A percentile compares a stretch with the other conserved stretches of the same genome.
Conservation (phyloP, 2,329 filamentous ascomycete genomes). For the Rhynchosporium graminicola region DNA sequence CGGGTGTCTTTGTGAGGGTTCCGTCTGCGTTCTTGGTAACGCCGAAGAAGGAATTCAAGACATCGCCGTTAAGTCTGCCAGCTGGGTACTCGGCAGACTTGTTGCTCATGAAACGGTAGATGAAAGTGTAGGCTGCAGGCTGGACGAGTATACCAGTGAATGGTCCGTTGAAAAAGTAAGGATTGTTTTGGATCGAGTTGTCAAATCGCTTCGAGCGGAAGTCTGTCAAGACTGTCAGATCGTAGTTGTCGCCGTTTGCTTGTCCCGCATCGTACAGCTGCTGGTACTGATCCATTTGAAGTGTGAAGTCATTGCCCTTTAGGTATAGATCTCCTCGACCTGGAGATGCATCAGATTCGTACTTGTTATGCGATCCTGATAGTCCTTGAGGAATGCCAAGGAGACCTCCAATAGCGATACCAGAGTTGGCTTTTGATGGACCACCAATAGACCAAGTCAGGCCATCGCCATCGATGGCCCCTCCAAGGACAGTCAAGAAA, state of each 20-base stretch:
- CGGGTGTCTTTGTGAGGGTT: neutral
- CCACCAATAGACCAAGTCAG: conserved; percentile 55
- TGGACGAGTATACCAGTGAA: conserved; percentile 31
- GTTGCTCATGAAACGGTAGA: conserved; percentile 34
- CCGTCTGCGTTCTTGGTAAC: conserved; percentile 9
- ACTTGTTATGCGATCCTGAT: conserved; percentile 54
- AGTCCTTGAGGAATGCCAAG: conserved; percentile 49
- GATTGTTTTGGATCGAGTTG: conserved; percentile 51
- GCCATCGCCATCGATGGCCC: conserved; percentile 51
- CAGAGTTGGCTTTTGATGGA: conserved; percentile 28
- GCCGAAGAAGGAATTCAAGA: conserved; percentile 39
- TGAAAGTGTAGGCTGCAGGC: conserved; percentile 31
- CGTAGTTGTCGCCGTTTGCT: conserved; percentile 39
- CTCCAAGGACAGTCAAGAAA: conserved; percentile 46
- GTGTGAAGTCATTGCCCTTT: conserved; percentile 19
- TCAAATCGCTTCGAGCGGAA: conserved; percentile 42
- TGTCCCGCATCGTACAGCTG: conserved; percentile 47
- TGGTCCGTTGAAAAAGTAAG: conserved; percentile 52
- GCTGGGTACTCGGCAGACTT: conserved; percentile 32
- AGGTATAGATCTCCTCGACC: conserved; percentile 55
- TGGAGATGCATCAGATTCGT: conserved; percentile 55
- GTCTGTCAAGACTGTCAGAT: conserved; percentile 45
- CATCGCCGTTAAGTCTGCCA: conserved; percentile 43
- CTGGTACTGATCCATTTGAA: conserved; percentile 45
- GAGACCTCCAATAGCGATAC: conserved; percentile 11